Base-by-base conservation (phyloP, 495 filamentous ascomycete genomes). In the Neurospora africana region DNA sequence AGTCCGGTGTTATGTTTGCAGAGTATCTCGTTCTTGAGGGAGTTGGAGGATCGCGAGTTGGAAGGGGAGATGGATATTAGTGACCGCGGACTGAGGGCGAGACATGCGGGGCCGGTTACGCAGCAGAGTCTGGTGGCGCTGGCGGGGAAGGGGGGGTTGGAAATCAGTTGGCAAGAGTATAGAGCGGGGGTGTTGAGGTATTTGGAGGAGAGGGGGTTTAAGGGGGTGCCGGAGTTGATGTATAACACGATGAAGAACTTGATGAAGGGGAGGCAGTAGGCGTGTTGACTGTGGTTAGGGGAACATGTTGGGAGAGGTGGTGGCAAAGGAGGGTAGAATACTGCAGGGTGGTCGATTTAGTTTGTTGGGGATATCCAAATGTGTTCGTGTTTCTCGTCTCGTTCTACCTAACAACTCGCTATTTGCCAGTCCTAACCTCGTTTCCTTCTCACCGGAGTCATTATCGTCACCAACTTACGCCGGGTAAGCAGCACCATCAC, bases 401-500 rank as follows among this genome's bases (percentile, higher is more conserved):
- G 27, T 9, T 9, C 27, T n/a, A n/a, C n/a, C n/a, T 65, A 65
- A 33, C 11, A 33, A 53, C n/a, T 30, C 1, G 36, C 7, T 11
- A 15, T 17, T n/a, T 53, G 23, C 23, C 4, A 30, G 13, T 13
- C 13, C 11, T 7, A 61, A 17, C 23, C 23, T 17, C 47, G 3
- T 15, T 15, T 27, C 53, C 0, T 35, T 44, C 35, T 2, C 53
- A 15, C 37, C 11, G 7, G 5, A 53, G 0, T 23, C 1, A 36
- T 36, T 7, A 36, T 21, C 27, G 30, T n/a, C 9, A 40, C n/a
- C 61, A 15, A 5, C 76, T 15, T 69, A 89, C 38, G 81, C 81
- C 41, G 93, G 93, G 77, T 90, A 87, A 13, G 93, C 94, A 72
- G 87, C 89, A 38, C 95, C 94, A 85, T 99, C 95, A 3, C 93